Evolutionary conservation across 352 stramenopile genomes (phyloP).

Genomic region (Phytophthora boehmeriae): DNA sequence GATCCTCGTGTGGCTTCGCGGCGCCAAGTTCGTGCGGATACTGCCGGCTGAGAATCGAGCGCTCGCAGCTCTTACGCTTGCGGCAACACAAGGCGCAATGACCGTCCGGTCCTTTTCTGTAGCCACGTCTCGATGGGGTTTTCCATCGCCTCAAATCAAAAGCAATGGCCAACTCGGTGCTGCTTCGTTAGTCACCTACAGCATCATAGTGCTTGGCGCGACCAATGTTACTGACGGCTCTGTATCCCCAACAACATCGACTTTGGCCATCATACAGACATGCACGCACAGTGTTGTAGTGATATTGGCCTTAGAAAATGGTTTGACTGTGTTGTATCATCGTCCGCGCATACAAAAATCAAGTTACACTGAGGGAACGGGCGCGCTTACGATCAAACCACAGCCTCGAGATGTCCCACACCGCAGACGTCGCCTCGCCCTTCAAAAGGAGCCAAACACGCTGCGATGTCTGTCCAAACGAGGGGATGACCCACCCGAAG

Average conservation of each 20-base stretch:
- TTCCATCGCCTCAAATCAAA: no score
- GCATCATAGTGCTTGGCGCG: no score
- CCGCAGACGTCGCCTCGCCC: slow-evolving; percentile 1
- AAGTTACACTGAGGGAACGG: slow-evolving; percentile 1
- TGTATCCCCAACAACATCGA: no score
- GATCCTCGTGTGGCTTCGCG: background rate
- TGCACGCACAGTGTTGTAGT: no score
- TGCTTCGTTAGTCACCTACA: background rate
- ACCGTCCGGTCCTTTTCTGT: background rate
- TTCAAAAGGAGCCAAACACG: background rate
- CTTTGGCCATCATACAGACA: no score
- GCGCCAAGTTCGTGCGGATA: background rate
- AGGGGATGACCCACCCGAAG: no score
- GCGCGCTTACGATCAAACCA: slow-evolving; percentile 1
- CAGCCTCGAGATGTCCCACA: background rate
- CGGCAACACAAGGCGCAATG: background rate
- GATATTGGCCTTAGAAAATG: background rate
- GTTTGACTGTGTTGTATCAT: slow-evolving; percentile 10
- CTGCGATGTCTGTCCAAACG: no score
- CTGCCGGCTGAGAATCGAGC: background rate
- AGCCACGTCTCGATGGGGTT: no score
- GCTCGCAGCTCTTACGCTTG: no score
- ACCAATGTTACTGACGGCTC: no score
- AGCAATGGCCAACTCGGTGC: background rate
- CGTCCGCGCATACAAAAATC: slow-evolving; percentile 17